Conservation (phyloP, 1,284 basidiomycete genomes). For the Trichosporon sp. region DNA sequence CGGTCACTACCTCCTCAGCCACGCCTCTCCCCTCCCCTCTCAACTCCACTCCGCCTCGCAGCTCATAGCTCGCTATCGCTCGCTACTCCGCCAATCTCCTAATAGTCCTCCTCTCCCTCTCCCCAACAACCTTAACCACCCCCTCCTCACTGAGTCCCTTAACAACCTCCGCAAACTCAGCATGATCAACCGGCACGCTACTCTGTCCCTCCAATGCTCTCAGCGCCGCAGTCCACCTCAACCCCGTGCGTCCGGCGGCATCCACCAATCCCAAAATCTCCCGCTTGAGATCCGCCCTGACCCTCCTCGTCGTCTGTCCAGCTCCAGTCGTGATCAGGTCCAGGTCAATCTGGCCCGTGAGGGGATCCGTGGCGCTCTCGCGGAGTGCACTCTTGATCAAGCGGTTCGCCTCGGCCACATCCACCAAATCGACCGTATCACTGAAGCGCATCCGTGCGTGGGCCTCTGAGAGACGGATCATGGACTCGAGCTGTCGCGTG, state of each 20-base stretch:
- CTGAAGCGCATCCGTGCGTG: constrained; percentile 94
- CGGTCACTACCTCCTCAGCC: not conserved
- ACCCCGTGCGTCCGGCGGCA: constrained; percentile 56
- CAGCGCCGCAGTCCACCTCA: constrained; percentile 73
- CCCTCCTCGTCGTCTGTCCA: constrained; percentile 70
- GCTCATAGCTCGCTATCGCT: not conserved
- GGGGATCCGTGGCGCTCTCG: constrained; percentile 87
- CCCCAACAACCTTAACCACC: constrained; percentile 72
- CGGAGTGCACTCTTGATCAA: constrained; percentile 94
- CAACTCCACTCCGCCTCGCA: not conserved
- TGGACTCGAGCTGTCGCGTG: constrained; percentile 91
- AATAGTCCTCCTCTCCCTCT: constrained; percentile 76
- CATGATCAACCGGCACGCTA: constrained; percentile 64
- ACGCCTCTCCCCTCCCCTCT: not conserved
- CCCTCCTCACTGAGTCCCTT: constrained; percentile 73
- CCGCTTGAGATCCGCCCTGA: constrained; percentile 76
- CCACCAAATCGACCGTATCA: constrained; percentile 71
- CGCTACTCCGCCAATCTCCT: constrained; percentile 36
- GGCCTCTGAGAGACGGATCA: constrained; percentile 96
- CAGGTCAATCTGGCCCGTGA: constrained; percentile 87
- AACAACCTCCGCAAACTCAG: constrained; percentile 77
- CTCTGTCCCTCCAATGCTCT: constrained; percentile 71
- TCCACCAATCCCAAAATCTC: constrained; percentile 66
- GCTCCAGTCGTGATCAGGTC: constrained; percentile 92
- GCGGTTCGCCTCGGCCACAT: constrained; percentile 84